Conservation (phyloP, 176 grass and related monocot genomes). For the Lolium rigidum region DNA sequence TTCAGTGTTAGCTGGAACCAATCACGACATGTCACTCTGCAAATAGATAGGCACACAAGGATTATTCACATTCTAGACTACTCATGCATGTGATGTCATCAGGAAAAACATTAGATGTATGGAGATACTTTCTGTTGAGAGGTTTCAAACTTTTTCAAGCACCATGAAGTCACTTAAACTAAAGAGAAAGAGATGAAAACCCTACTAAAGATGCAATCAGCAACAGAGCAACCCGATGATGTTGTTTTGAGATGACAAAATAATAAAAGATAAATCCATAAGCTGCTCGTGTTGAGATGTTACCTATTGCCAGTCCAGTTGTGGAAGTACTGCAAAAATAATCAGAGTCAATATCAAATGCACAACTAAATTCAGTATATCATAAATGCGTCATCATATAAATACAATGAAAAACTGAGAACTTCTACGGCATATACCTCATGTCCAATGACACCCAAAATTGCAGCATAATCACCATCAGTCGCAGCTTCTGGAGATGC, state of each 20-base stretch:
- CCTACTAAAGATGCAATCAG: conserved; percentile 7
- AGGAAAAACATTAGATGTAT: conserved; percentile 17
- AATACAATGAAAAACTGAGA: conserved; percentile 21
- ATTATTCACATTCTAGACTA: conserved; percentile 14
- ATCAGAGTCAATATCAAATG: conserved; percentile 34
- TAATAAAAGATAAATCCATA: conserved; percentile 28
- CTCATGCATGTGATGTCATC: conserved; percentile 13
- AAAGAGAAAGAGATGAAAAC: conserved; percentile 20
- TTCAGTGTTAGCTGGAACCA: conserved; percentile 99
- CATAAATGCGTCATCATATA: background rate
- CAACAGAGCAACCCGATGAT: conserved; percentile 1
- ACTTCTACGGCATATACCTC: conserved; percentile 61
- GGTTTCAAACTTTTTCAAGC: conserved; percentile 27
- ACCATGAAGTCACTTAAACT: background rate
- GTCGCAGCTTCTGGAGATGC: conserved; percentile 95
- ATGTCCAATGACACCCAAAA: conserved; percentile 96
- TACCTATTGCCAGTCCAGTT: conserved; percentile 99
- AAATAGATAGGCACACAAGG: conserved; percentile 27
- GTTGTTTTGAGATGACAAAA: background rate
- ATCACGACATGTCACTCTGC: conserved; percentile 97
- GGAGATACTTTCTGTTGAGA: conserved; percentile 30
- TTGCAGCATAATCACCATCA: conserved; percentile 97
- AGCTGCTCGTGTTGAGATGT: conserved; percentile 8
- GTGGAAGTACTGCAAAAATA: conserved; percentile 94
- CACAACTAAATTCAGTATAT: conserved; percentile 16